Conservation (phyloP, 345 rosid species). For the Odontarrhena argentea region DNA sequence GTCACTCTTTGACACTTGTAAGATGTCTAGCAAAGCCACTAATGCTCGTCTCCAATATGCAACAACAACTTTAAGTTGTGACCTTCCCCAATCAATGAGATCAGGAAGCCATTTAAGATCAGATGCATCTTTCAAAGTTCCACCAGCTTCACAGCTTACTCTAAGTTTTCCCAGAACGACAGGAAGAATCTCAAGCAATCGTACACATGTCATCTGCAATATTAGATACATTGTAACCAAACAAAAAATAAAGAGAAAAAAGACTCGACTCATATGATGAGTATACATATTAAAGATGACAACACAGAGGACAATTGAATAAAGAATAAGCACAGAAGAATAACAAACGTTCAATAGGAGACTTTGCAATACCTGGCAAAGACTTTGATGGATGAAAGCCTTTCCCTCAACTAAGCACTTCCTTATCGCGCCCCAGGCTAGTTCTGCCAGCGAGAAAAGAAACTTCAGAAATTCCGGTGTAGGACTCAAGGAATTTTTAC, state of each 20-base stretch:
- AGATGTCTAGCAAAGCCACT: constrained; percentile 54
- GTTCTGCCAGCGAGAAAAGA: constrained; percentile 56
- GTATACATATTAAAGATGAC: constrained; percentile 18
- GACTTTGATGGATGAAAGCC: constrained; percentile 64
- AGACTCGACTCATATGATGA: constrained; percentile 17
- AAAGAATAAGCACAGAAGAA: constrained; percentile 13
- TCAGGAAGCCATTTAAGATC: constrained; percentile 85
- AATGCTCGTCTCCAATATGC: constrained; percentile 86
- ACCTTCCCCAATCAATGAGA: constrained; percentile 90
- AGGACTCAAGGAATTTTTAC: constrained; percentile 38
- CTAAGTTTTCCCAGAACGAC: constrained; percentile 59
- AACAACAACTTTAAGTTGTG: constrained; percentile 76
- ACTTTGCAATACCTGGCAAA: constrained; percentile 70
- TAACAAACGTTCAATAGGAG: constrained; percentile 1
- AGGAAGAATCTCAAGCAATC: constrained; percentile 88
- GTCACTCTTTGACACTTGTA: constrained; percentile 51
- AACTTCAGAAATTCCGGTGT: constrained; percentile 52
- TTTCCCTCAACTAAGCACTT: constrained; percentile 86
- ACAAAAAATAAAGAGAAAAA: background rate
- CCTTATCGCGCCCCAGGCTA: constrained; percentile 64
- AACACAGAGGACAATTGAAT: constrained; percentile 16
- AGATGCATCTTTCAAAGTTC: constrained; percentile 39
- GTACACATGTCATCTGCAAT: constrained; percentile 90
- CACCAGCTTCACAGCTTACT: constrained; percentile 43
- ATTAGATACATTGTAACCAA: constrained; percentile 26